Conservation (phyloP, 805 yeast genomes). For the Ogataea pignaliae region DNA sequence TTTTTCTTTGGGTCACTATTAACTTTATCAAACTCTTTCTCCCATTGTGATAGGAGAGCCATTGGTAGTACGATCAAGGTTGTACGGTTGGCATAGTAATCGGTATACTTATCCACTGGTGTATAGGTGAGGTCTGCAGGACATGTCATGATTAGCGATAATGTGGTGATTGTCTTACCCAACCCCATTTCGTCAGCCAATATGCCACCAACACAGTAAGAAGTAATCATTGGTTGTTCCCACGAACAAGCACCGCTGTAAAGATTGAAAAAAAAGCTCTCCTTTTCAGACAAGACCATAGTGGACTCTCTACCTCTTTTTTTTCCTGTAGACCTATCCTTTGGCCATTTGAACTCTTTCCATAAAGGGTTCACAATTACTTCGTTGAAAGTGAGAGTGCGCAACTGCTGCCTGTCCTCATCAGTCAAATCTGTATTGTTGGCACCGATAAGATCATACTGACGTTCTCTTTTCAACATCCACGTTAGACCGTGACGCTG, state of each 20-base stretch:
- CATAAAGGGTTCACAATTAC: slow-evolving; percentile 79
- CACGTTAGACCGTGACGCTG: slow-evolving; percentile 84
- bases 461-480: slow-evolving; percentile 81
- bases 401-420: slow-evolving; percentile 19
- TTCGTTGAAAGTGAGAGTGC: slow-evolving; percentile 29
- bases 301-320: neutral
- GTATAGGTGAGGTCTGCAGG: slow-evolving; percentile 44
- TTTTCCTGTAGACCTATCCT: slow-evolving; percentile 29
- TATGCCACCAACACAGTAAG: slow-evolving; percentile 73
- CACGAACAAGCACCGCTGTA: slow-evolving; percentile 76
- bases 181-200: slow-evolving; percentile 96
- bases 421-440: slow-evolving; percentile 22
- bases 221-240: slow-evolving; percentile 59
- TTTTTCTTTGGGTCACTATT: slow-evolving; percentile 37
- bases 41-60: slow-evolving; percentile 92
- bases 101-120: slow-evolving; percentile 4
- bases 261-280: slow-evolving; percentile 65
- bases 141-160: slow-evolving; percentile 65
- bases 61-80: slow-evolving; percentile 85
- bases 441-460: slow-evolving; percentile 39
- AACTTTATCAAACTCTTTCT: slow-evolving; percentile 64
- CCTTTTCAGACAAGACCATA: neutral
- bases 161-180: slow-evolving; percentile 85
- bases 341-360: slow-evolving; percentile 78
- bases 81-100: slow-evolving; percentile 59